Evolutionary conservation across 2,329 filamentous ascomycete species (phyloP).

Genomic region (Penicillium sp.): DNA sequence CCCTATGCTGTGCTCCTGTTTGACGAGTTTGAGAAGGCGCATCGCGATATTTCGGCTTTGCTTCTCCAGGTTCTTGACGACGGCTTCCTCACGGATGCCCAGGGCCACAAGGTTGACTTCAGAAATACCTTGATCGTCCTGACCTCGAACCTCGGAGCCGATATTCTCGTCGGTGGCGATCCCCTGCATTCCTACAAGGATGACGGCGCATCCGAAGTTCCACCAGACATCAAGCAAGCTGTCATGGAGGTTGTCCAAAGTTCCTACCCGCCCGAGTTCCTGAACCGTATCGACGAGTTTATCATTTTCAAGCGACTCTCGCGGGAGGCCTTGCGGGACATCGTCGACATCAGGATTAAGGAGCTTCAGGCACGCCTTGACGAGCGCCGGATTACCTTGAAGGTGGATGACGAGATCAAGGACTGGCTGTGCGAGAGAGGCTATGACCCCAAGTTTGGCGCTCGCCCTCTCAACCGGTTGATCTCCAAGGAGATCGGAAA

Average conservation of each 20-base stretch:
- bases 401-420: slow-evolving; percentile 66
- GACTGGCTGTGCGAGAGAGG: slow-evolving; percentile 84
- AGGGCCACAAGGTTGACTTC: slow-evolving; percentile 96
- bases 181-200: slow-evolving; percentile 60
- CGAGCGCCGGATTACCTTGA: slow-evolving; percentile 73
- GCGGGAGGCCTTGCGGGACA: slow-evolving; percentile 71
- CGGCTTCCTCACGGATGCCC: slow-evolving; percentile 88
- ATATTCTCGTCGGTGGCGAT: slow-evolving; percentile 77
- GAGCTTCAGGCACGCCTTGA: slow-evolving; percentile 80
- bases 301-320: slow-evolving; percentile 91
- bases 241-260: slow-evolving; percentile 83
- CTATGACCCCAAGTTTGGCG: slow-evolving; percentile 88
- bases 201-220: slow-evolving; percentile 62
- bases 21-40: slow-evolving; percentile 97
- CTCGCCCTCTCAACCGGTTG: slow-evolving; percentile 81
- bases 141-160: slow-evolving; percentile 88
- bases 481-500: slow-evolving; percentile 90
- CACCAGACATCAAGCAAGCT: slow-evolving; percentile 65
- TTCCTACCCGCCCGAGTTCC: slow-evolving; percentile 81
- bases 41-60: slow-evolving; percentile 86
- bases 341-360: slow-evolving; percentile 82
- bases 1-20: slow-evolving; percentile 93
- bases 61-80: slow-evolving; percentile 93
- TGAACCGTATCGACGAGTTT: slow-evolving; percentile 95
- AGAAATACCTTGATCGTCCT: slow-evolving; percentile 93